Evolutionary conservation across 768 basidiomycete genomes (phyloP).

Genomic region (Hortiboletus flavorubellus): DNA sequence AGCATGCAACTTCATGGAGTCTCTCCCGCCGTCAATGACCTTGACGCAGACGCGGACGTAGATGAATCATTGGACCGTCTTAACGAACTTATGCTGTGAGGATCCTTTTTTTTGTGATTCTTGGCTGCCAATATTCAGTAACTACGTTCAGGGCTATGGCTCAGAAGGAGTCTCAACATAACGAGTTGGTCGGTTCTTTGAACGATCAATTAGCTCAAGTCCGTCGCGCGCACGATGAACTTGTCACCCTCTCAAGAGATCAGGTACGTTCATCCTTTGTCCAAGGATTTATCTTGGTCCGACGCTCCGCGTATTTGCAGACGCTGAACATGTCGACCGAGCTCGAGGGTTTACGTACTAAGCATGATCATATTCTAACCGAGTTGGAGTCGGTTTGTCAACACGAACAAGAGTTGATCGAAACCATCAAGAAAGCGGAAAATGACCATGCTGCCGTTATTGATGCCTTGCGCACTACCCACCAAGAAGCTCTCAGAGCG

Average conservation of each 20-base stretch:
- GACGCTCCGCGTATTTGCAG: slow-evolving; percentile 34
- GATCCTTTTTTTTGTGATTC: slow-evolving; percentile 10
- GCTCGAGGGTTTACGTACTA: slow-evolving; percentile 66
- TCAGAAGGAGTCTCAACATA: slow-evolving; percentile 89
- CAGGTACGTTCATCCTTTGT: slow-evolving; percentile 51
- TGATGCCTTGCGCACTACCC: slow-evolving; percentile 43
- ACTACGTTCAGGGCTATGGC: slow-evolving; percentile 79
- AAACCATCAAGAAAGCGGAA: slow-evolving; percentile 48
- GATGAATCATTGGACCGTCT: slow-evolving; percentile 77
- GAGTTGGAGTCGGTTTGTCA: slow-evolving; percentile 53
- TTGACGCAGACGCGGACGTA: slow-evolving; percentile 37
- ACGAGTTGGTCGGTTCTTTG: slow-evolving; percentile 72
- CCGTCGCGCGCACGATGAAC: slow-evolving; percentile 76
- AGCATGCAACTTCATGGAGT: slow-evolving; percentile 53
- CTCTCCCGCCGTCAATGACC: slow-evolving; percentile 27
- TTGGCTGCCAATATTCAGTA: slow-evolving; percentile 6
- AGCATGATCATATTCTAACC: slow-evolving; percentile 51
- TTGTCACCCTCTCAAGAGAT: slow-evolving; percentile 77
- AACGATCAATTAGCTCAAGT: slow-evolving; percentile 63
- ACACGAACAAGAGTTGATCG: slow-evolving; percentile 54
- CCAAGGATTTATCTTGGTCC: not conserved
- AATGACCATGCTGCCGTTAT: slow-evolving; percentile 47
- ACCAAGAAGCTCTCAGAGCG: slow-evolving; percentile 40
- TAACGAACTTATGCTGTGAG: slow-evolving; percentile 91
- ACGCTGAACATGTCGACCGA: slow-evolving; percentile 86